Conservation (phyloP, 2,329 filamentous ascomycete genomes). For the Penicillium freii region DNA sequence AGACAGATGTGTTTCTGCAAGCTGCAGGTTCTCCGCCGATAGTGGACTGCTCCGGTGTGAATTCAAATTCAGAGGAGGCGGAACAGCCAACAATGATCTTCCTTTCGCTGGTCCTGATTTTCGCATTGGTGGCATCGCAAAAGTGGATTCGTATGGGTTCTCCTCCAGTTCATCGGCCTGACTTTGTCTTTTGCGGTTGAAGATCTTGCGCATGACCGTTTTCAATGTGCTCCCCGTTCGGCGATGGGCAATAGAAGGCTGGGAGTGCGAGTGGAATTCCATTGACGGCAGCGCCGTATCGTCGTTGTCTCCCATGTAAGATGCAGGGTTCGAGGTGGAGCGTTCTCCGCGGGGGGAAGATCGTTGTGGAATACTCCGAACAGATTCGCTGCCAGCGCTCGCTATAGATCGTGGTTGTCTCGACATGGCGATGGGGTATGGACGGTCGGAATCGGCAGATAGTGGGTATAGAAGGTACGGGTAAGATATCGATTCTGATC, state of each 20-base stretch:
- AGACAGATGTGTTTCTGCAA: constrained; percentile 18
- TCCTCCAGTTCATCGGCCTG: constrained; percentile 33
- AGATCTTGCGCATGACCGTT: constrained; percentile 47
- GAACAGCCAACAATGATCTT: constrained; percentile 23
- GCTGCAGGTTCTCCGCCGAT: constrained; percentile 21
- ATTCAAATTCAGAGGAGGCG: constrained; percentile 27
- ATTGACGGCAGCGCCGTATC: constrained; percentile 36
- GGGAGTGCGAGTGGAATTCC: constrained; percentile 19
- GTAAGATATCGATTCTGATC: constrained; percentile 8
- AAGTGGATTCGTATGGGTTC: constrained; percentile 20
- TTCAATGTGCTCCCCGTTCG: constrained; percentile 44
- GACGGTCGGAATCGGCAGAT: neutral
- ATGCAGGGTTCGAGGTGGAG: constrained; percentile 18
- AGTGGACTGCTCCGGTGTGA: constrained; percentile 26
- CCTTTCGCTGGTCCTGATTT: constrained; percentile 18
- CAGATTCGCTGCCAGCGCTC: constrained; percentile 23
- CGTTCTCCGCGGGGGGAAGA: constrained; percentile 16
- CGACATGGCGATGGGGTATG: constrained; percentile 15
- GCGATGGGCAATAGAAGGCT: constrained; percentile 31
- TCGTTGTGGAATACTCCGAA: constrained; percentile 8
- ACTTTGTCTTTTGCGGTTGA: constrained; percentile 41
- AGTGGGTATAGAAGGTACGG: neutral
- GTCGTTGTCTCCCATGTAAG: constrained; percentile 16
- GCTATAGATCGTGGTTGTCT: constrained; percentile 16
- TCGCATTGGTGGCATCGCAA: constrained; percentile 9